phyloP scores from a whole-genome alignment of 169 alveolate genomes.

The Cardiosporidium cionae region DNA sequence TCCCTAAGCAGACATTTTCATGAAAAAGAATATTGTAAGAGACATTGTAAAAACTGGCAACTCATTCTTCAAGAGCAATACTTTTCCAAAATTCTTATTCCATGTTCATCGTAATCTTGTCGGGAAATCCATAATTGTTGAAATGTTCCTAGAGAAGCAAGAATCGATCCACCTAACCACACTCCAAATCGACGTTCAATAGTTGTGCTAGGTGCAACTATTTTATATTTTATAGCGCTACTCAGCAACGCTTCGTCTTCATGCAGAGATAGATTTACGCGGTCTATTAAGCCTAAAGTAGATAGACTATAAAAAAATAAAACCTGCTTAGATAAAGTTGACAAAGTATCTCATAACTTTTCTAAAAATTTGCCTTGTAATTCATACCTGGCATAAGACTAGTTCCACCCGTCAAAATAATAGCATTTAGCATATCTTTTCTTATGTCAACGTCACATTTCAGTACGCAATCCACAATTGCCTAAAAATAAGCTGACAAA shows the following conservation, averaged over 20 bases:
- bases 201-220: conserved; percentile 60
- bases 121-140: conserved; percentile 93
- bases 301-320: neutral
- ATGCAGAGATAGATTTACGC: neutral
- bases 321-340: neutral
- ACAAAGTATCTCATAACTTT: no score
- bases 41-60: no score
- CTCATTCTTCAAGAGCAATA: neutral
- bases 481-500: neutral
- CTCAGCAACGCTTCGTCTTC: neutral
- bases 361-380: conserved; percentile 33
- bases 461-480: conserved; percentile 2
- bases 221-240: conserved; percentile 54
- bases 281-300: neutral
- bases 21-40: no score
- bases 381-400: conserved; percentile 72
- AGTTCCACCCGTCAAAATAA: conserved; percentile 90
- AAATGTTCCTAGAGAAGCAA: conserved; percentile 86
- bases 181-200: conserved; percentile 80
- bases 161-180: conserved; percentile 97
- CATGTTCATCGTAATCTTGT: conserved; percentile 87
- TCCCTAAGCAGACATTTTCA: no score
- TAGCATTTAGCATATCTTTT: conserved; percentile 78
- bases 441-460: conserved; percentile 84
- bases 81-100: neutral